Evolutionary conservation across 2,329 filamentous ascomycete genomes (phyloP), one percentile per base, ranked within the genome.

Genomic region (Aspergillus terreus): DNA sequence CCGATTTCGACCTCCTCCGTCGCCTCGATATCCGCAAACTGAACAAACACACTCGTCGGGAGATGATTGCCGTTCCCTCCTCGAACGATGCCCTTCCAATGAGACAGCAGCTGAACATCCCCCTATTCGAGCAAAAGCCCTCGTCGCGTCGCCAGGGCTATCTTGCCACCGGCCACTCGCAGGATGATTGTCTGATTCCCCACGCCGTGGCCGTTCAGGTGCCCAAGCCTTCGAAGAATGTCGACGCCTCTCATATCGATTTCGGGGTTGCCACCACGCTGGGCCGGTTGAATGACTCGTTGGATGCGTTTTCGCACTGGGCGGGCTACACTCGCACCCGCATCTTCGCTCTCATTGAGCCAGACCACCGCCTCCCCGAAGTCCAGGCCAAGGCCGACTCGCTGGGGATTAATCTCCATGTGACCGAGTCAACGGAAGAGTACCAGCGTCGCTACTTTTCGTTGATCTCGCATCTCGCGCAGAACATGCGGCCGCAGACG

Each of bases 201-300:
- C 64, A 78, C 15, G 71, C 76, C 2, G 65, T 84, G 15, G 60
- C 68, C 0, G 61, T 84, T 6, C 60, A 70, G 3, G 78, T 83
- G 0, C 75, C 80, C 0, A 58, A 59, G 0, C 71, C 76, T 1
- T 74, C 76, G 0, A 60, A 63, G 27, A 59, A 67, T 27, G 71
- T 71, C 7, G 80, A 81, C 55, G 68, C 73, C 0, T 69, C 71
- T 4, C 75, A 83, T 47, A 73, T 83, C 42, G 66, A 82, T 51
- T 84, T 85, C 54, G 82, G 81, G 50, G 75, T 84, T 4, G 79
- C 82, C 0, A 83, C 81, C 19, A 77, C 71, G 6, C 70, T 78
- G 30, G 71, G 74, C 23, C 75, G 82, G 32, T 65, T 84, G 50
- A 66, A 74, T 36, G 72, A 75, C 6, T 80, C 81, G 1, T 66